Conservation (phyloP, 31 red algal species). For the Odonthalia washingtoniensis region DNA sequence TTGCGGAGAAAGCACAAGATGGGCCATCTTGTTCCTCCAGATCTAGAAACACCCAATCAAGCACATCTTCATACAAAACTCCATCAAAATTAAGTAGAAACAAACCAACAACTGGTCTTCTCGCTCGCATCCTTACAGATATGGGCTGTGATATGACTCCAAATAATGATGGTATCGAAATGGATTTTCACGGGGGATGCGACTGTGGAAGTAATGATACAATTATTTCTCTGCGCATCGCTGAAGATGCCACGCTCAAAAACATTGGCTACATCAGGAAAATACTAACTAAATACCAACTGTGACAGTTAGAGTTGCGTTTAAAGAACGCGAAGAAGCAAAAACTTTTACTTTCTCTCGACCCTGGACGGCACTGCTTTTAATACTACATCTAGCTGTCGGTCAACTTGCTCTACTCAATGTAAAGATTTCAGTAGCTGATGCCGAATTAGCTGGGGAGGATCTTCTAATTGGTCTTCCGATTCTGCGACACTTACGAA, state of each 20-base stretch:
- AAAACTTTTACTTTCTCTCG: constrained; percentile 29
- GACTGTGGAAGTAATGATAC: constrained; percentile 12
- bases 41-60: background rate
- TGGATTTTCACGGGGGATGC: background rate
- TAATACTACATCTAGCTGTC: background rate
- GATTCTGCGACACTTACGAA: constrained; percentile 12
- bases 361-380: background rate
- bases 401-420: constrained; percentile 35
- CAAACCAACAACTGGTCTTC: background rate
- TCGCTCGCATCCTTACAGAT: too few species aligned
- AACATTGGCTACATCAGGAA: too few species aligned
- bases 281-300: background rate
- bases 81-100: background rate
- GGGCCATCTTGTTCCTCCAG: background rate
- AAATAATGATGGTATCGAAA: background rate
- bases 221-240: background rate
- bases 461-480: constrained; percentile 21
- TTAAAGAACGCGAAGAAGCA: background rate
- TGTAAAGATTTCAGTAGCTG: background rate
- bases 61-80: background rate
- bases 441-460: background rate
- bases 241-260: background rate
- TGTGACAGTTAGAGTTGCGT: constrained; percentile 12
- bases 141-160: constrained; percentile 8
- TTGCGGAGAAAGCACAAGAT: background rate